A percentile compares a stretch with the other conserved stretches of the same genome.
phyloP scores from a whole-genome alignment of 257 asterid genomes.

The Perilla frutescens region DNA sequence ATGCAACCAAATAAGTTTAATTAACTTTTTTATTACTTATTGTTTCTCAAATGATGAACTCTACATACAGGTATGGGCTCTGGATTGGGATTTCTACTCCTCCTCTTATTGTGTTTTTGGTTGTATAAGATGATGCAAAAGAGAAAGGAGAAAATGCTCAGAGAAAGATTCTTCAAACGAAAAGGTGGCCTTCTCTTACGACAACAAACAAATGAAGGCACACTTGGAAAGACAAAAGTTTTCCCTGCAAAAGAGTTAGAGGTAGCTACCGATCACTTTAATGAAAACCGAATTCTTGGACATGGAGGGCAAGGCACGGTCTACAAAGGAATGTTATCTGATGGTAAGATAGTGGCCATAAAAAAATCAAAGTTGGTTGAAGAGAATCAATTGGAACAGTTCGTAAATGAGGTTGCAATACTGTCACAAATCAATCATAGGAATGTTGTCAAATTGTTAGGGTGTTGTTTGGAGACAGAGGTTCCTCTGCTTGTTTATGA shows the following conservation, averaged over 20 bases:
- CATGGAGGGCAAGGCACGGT: no score
- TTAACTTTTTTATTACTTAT: neutral
- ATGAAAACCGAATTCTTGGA: no score
- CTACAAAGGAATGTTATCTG: neutral
- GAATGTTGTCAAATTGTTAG: no score
- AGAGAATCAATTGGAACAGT: conserved; percentile 23
- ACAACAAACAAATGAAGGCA: neutral
- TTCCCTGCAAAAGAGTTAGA: conserved; percentile 20
- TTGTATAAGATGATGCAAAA: neutral
- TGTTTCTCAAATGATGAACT: no score
- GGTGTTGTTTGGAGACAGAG: no score
- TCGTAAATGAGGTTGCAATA: conserved; percentile 33
- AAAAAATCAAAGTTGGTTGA: conserved; percentile 31
- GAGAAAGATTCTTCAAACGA: neutral
- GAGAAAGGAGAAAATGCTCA: neutral
- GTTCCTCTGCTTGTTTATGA: no score
- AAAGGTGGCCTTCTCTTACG: neutral
- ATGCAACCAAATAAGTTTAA: neutral
- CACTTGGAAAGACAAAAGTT: conserved; percentile 16
- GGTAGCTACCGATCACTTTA: neutral
- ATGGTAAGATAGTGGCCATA: conserved; percentile 26
- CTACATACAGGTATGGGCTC: no score
- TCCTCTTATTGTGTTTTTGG: neutral
- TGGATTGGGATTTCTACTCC: neutral
- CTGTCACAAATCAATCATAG: neutral